A percentile compares a stretch with the other conserved stretches of the same genome.
Conservation (phyloP, 176 grass and related monocot genomes). For the Thalia dealbata region DNA sequence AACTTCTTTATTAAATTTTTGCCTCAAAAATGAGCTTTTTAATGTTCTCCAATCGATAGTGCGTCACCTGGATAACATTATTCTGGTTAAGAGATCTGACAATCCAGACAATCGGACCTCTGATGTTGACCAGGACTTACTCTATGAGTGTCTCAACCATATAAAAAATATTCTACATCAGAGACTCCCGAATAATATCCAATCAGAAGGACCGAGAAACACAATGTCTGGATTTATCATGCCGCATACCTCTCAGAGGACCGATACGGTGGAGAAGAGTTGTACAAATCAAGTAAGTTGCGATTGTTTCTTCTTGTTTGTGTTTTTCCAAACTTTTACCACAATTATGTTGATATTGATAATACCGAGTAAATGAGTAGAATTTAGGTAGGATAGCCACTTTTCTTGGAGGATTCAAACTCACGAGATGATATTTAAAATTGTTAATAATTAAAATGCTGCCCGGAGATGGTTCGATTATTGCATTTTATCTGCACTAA, state of each 20-base stretch:
- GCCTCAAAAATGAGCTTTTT: conserved; percentile 46
- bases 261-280: not conserved
- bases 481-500: conserved; percentile 10
- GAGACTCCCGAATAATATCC: conserved; percentile 26
- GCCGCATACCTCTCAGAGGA: conserved; percentile 8
- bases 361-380: too few species aligned
- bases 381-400: not conserved
- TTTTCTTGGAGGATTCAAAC: not conserved
- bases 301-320: not conserved
- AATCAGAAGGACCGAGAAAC: conserved; percentile 20
- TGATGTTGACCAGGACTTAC: conserved; percentile 43
- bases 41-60: conserved; percentile 65
- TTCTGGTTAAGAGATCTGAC: conserved; percentile 44
- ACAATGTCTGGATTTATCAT: conserved; percentile 19
- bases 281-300: conserved; percentile 49
- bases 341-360: not conserved
- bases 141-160: conserved; percentile 45
- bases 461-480: not conserved
- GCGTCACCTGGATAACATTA: conserved; percentile 38
- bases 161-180: conserved; percentile 34
- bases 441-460: too few species aligned
- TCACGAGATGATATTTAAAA: too few species aligned
- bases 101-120: conserved; percentile 43
- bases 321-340: not conserved
- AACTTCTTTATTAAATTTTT: conserved; percentile 52